Conservation (phyloP, 129 eudicot species). For the Arctium minus region DNA sequence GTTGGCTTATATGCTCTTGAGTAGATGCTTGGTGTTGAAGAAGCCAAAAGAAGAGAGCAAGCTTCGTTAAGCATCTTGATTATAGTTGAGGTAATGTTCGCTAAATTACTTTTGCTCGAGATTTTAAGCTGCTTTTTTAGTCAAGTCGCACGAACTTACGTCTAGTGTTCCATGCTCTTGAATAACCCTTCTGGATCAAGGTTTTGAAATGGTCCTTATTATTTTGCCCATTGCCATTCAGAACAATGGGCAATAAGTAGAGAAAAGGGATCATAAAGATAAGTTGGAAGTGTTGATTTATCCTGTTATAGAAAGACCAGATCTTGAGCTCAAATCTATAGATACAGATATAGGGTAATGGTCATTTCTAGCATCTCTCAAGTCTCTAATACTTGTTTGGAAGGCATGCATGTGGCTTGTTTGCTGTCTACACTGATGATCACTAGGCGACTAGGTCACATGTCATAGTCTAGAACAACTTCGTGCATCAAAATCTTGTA, state of each 20-base stretch:
- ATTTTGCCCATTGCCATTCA: not conserved
- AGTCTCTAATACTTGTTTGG: not conserved
- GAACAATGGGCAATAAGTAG: not conserved
- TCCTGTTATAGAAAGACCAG: not conserved
- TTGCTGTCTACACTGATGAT: no score
- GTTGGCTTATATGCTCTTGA: not conserved
- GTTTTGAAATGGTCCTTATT: no score
- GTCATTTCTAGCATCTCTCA: not conserved
- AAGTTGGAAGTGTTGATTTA: not conserved
- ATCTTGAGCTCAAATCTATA: not conserved
- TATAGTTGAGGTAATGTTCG: not conserved
- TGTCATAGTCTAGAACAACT: no score
- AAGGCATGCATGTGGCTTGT: no score
- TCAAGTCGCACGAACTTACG: not conserved
- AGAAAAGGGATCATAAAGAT: not conserved
- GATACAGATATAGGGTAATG: not conserved
- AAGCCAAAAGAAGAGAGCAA: not conserved
- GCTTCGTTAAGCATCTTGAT: not conserved
- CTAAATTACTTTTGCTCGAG: not conserved
- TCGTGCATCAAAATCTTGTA: no score
- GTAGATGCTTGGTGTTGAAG: not conserved
- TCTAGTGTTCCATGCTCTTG: no score
- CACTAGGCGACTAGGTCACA: no score
- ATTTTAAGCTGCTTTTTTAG: not conserved
- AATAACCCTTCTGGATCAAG: no score